phyloP scores from a whole-genome alignment of 305 asterid species.

The Fraxinus albicans region DNA sequence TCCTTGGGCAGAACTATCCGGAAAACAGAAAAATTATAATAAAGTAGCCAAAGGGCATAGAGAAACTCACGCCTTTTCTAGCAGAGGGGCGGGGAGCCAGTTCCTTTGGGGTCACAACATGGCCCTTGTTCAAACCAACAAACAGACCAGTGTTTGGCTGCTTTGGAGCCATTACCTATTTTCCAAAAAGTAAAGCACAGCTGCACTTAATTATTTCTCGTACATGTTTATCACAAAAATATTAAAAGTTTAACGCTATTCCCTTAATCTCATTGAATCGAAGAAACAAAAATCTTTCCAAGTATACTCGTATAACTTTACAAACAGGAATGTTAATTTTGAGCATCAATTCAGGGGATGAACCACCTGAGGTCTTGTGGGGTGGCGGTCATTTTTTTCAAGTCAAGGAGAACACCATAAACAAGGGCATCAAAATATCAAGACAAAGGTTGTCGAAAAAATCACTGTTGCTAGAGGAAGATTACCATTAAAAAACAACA shows the following conservation, averaged over 20 bases:
- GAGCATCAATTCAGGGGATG: not conserved
- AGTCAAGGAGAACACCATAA: no score
- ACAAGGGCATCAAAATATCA: no score
- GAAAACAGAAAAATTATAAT: not conserved
- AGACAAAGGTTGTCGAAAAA: no score
- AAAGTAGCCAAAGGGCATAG: not conserved
- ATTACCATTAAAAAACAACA: not conserved
- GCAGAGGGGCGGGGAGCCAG: conserved; percentile 33
- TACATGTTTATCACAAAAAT: not conserved
- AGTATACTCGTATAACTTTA: not conserved
- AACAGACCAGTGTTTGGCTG: conserved; percentile 31
- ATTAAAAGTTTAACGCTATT: not conserved
- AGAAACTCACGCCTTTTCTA: conserved; percentile 24
- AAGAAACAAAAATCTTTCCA: not conserved
- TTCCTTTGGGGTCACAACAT: conserved; percentile 27
- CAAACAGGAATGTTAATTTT: not conserved
- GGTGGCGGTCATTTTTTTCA: not conserved
- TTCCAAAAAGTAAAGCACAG: conserved; percentile 8
- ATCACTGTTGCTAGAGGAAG: not conserved
- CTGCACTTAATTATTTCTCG: not conserved
- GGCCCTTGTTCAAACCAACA: conserved; percentile 30
- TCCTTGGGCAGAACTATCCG: not conserved
- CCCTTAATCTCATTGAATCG: not conserved
- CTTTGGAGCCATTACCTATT: conserved; percentile 28
- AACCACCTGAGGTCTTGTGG: not conserved